Percentiles rank a stretch among this genome's conserved stretches.
Conservation (phyloP, 1,284 basidiomycete genomes). For the Heliocybe sulcata region DNA sequence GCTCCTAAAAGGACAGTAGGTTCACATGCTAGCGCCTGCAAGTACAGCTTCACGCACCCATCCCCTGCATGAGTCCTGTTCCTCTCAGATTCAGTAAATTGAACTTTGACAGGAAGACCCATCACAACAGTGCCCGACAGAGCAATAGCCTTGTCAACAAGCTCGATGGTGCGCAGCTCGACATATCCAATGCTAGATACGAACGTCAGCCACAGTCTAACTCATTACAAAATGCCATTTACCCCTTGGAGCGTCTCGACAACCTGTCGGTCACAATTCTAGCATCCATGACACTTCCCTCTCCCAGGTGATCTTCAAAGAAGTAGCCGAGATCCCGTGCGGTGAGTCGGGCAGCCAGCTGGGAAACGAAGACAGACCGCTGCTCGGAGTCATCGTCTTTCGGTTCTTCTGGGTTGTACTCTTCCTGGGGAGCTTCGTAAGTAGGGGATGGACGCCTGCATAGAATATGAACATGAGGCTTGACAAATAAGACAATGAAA, state of each 20-base stretch:
- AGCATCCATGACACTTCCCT: slow-evolving; percentile 89
- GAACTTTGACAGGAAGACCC: slow-evolving; percentile 95
- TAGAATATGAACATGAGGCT: slow-evolving; percentile 4
- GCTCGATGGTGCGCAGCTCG: slow-evolving; percentile 85
- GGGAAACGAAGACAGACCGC: slow-evolving; percentile 97
- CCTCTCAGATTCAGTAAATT: slow-evolving; percentile 93
- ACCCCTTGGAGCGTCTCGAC: slow-evolving; percentile 95
- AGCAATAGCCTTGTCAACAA: slow-evolving; percentile 85
- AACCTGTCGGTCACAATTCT: slow-evolving; percentile 92
- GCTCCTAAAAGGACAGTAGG: slow-evolving; percentile 38
- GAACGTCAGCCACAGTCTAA: slow-evolving; percentile 7
- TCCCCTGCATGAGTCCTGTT: slow-evolving; percentile 85
- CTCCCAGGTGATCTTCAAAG: slow-evolving; percentile 95
- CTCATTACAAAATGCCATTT: slow-evolving; percentile 17
- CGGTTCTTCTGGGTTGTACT: slow-evolving; percentile 68
- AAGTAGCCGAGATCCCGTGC: slow-evolving; percentile 96
- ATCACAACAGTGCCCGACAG: slow-evolving; percentile 94
- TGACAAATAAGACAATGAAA: neutral
- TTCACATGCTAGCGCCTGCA: slow-evolving; percentile 5
- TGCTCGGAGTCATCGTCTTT: slow-evolving; percentile 90
- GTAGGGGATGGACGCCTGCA: slow-evolving; percentile 62
- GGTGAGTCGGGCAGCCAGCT: slow-evolving; percentile 92
- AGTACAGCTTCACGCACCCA: slow-evolving; percentile 45
- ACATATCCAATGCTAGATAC: slow-evolving; percentile 83
- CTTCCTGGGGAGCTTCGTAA: slow-evolving; percentile 58